phyloP scores from a whole-genome alignment of 192 early-diverging fungal genomes.

The Dimargaris cristalligena region DNA sequence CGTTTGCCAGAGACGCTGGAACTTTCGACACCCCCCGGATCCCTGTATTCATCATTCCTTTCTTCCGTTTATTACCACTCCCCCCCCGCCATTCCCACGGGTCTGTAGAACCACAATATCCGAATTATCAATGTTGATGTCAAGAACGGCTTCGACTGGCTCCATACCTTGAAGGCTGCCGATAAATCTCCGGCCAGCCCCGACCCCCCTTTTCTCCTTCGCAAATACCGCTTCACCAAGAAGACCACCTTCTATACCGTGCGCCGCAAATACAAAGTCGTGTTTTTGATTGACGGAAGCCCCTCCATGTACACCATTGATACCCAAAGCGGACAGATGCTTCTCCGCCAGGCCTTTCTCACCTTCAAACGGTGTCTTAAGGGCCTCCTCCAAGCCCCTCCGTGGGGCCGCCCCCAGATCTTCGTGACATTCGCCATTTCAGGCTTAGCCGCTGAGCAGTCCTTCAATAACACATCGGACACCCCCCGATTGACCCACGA shows the following conservation, averaged over 20 bases:
- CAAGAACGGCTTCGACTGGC: not conserved
- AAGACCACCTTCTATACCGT: slow-evolving; percentile 28
- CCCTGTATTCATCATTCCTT: too few species aligned
- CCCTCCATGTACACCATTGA: slow-evolving; percentile 36
- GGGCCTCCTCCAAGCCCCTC: slow-evolving; percentile 27
- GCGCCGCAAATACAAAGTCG: slow-evolving; percentile 24
- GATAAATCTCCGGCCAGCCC: not conserved
- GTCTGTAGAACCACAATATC: not conserved
- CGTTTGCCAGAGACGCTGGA: too few species aligned
- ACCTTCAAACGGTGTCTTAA: slow-evolving; percentile 30
- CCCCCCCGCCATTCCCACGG: not conserved
- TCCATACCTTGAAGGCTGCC: not conserved
- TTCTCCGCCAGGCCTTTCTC: slow-evolving; percentile 25
- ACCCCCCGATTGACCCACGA: not conserved
- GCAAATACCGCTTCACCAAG: slow-evolving; percentile 27
- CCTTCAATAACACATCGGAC: not conserved
- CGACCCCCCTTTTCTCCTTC: not conserved
- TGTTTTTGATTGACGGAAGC: slow-evolving; percentile 31
- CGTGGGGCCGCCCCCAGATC: slow-evolving; percentile 1
- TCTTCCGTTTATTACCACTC: too few species aligned
- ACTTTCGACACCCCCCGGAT: too few species aligned
- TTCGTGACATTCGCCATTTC: slow-evolving; percentile 1
- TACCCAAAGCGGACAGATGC: slow-evolving; percentile 22
- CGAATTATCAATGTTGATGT: slow-evolving; percentile 2
- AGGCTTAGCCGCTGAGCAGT: not conserved